Evolutionary conservation across 805 yeast species (phyloP), one percentile per base, ranked within the genome.

Genomic region (Saturnispora hagleri): DNA sequence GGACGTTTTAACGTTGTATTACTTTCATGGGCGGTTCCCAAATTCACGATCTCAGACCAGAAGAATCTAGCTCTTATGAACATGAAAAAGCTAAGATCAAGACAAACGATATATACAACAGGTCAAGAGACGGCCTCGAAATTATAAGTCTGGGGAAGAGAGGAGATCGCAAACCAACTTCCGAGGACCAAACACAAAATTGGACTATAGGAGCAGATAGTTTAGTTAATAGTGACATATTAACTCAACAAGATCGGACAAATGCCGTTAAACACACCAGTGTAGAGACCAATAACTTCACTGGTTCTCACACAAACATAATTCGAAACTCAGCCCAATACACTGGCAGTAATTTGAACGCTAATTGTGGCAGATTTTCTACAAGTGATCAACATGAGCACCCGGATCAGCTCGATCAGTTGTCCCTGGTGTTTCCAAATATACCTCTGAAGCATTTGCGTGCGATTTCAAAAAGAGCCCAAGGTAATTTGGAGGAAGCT

Each of bases 381-480:
- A 12, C 18, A 20, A 26, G 33, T 17, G 24, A 35, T 13, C 22
- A 43, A 20, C 34, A 33, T 5, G 35, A 38, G 33, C 18, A 50
- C 12, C 28, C 43, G 3, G 44, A 47, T 5, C 27, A 42, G 6
- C 41, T 54, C 3, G 28, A 51, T 24, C 31, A 43, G 24, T 42
- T 62, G 17, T 63, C 64, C 5, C 73, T 70, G 13, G 70, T 80
- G 63, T 79, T 80, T 53, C 83, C 84, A 0, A 60, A 70, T 15
- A 54, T 69, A 2, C 67, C 70, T 2, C 41, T 60, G 4, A 62
- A 57, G 2, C 54, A 56, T 7, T 61, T 80, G 7, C 55, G 63
- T 3, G 54, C 59, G 1, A 63, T 64, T 3, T 63, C 71, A 17
- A 56, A 62, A 24, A 65, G 64, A 2, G 56, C 65, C 38, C 54